Evolutionary conservation across 352 stramenopile species (phyloP), one percentile per base, ranked within the genome.

Genomic region (Phytophthora sojae): DNA sequence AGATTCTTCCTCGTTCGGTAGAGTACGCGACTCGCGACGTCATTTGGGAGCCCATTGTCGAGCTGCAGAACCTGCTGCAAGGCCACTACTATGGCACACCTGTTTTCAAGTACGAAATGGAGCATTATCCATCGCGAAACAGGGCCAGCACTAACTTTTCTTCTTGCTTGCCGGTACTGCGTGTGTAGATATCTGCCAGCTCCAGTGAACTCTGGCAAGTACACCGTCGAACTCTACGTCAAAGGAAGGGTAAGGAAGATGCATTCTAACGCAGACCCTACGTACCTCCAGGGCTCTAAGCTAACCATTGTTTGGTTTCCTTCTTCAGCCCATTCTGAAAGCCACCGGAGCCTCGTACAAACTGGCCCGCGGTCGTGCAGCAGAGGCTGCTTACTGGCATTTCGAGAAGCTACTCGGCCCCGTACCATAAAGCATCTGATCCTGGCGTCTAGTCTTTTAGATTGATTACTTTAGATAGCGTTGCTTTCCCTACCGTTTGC

Each of bases 21-120:
- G 70, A 84, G 51, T 82, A 86, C 57, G 82, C 82, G 26, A 93
- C 76, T 12, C 75, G 80, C 7, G 78, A 90, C 35, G 56, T 72
- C 9, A 81, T 81, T 37, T 89, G 79, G 71, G 80, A 94, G 49
- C 83, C 87, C 8, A 81, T 85, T 26, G 75, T 83, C 4, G 84
- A 86, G 64, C 72, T 95, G 7, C 87, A 95, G 77, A 88, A 75
- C 17, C 61, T 93, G 19, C 70, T 96, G 29, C 89, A 94, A 57
- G 75, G 75, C 21, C 81, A 93, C 51, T 77, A 83, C 53, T 85
- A 81, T 55, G 78, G 78, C 14, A 86, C 94, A 59, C 87, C 87
- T 14, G 64, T 77, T 4, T 94, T 94, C 71, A 89, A 89, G 82
- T 93, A 70, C 26, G 78, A 64, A 8, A n/a, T 2, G 62, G 8